Base-by-base conservation (phyloP, 306 rosid species). In the Trichosanthes truncata region DNA sequence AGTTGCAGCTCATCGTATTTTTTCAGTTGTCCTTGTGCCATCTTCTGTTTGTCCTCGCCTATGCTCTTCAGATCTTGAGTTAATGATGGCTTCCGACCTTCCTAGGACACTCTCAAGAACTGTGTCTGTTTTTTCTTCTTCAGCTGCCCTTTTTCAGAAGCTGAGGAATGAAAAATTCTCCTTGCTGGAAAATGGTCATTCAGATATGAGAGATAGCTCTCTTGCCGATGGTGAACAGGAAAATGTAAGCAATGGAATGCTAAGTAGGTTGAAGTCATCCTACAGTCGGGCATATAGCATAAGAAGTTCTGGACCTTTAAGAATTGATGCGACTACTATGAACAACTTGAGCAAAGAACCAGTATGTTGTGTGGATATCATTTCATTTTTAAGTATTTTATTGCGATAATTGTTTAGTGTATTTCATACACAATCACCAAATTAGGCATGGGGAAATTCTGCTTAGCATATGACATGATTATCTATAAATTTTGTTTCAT, bases 81-180 rank as follows among this genome's bases (percentile, higher is more conserved):
- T 85, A 21, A 91, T 80, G 52, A 88, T 84, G 90, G 81, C 88
- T 31, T 80, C 72, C 18, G 86, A 78, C 81, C 74, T 90, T 82
- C 94, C 92, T 9, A 87, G 91, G 85, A 83, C 96, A 18, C 92
- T 96, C 43, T 93, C 99, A 3, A 87, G 96, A 88, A 82, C 99
- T 23, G 96, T 91, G 71, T 91, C 99, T 36, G 93, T 89, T 73
- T 96, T 93, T 84, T 87, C 93, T 68, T 93, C 97, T 82, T 96
- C 99, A 61, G 99, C 99, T 45, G 95, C 96, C 66, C 90, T 96
- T 81, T 91, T 91, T 82, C 96, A 90, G 90, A 96, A 88, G 89
- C 87, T 93, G 36, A 83, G 84, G 83, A 81, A 76, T 80, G 96
- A 96, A 80, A 93, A 88, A 72, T 62, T 84, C 74, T 88, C 84